Conservation (phyloP, 208 protist genomes). For the Leishmania major region DNA sequence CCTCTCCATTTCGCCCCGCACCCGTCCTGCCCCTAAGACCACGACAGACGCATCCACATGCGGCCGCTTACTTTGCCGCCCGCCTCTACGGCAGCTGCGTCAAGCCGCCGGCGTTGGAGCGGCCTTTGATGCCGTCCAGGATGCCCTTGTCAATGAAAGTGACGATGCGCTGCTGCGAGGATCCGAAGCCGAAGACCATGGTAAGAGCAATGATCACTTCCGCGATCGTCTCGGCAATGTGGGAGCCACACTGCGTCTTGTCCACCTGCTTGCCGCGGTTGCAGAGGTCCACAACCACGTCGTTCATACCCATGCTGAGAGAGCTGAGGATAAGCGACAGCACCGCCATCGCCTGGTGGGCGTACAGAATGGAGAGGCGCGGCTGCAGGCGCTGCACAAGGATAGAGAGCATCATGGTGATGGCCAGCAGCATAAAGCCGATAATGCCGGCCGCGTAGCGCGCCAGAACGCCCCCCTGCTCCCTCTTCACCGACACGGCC, state of each 20-base stretch:
- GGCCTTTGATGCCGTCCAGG: slow-evolving; percentile 82
- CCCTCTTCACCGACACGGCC: slow-evolving; percentile 53
- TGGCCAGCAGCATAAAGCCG: slow-evolving; percentile 56
- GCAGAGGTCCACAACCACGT: slow-evolving; percentile 77
- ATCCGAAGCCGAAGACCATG: slow-evolving; percentile 65
- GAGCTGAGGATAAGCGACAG: slow-evolving; percentile 71
- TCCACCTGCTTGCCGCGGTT: slow-evolving; percentile 32
- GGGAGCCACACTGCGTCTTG: slow-evolving; percentile 52
- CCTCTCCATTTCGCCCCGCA: background rate
- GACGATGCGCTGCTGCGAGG: slow-evolving; percentile 85
- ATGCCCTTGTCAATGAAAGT: slow-evolving; percentile 89
- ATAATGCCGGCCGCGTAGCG: slow-evolving; percentile 70
- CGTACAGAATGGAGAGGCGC: slow-evolving; percentile 64
- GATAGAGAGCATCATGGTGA: slow-evolving; percentile 59
- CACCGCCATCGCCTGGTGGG: slow-evolving; percentile 64
- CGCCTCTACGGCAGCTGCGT: slow-evolving; percentile 53
- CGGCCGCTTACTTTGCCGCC: background rate
- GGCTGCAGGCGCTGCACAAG: slow-evolving; percentile 67
- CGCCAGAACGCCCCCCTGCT: slow-evolving; percentile 41
- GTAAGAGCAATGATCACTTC: slow-evolving; percentile 69
- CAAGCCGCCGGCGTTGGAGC: slow-evolving; percentile 71
- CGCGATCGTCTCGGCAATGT: slow-evolving; percentile 66
- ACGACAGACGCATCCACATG: background rate
- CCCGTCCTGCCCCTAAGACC: background rate
- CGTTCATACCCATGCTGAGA: slow-evolving; percentile 81